Evolutionary conservation across 2,329 filamentous ascomycete species (phyloP).

Genomic region (Emmonsiellopsis sp.): DNA sequence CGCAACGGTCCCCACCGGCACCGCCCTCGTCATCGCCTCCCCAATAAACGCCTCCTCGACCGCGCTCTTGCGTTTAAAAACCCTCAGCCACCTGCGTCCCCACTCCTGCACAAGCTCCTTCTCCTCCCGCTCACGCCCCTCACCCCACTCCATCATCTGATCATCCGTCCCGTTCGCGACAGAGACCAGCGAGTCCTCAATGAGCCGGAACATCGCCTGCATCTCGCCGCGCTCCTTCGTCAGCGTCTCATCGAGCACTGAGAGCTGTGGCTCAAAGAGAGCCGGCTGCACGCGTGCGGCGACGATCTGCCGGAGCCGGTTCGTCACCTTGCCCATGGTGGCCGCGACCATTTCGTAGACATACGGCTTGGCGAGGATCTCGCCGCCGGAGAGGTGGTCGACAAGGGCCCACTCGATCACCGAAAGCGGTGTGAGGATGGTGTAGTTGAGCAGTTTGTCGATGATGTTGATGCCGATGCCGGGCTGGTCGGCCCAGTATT

Average conservation of each 20-base stretch:
- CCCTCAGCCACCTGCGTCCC: constrained; percentile 77
- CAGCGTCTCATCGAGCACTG: constrained; percentile 56
- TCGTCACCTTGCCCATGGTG: constrained; percentile 83
- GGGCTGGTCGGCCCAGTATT: constrained; percentile 88
- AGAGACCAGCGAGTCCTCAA: constrained; percentile 65
- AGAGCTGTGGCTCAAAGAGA: constrained; percentile 44
- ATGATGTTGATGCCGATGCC: constrained; percentile 87
- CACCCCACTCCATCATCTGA: constrained; percentile 60
- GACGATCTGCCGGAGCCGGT: constrained; percentile 72
- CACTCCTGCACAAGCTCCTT: constrained; percentile 63
- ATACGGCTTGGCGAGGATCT: constrained; percentile 61
- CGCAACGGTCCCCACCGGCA: constrained; percentile 30
- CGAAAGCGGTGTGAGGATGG: constrained; percentile 73
- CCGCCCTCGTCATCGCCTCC: constrained; percentile 44
- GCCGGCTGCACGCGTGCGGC: constrained; percentile 50
- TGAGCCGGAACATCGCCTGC: constrained; percentile 67
- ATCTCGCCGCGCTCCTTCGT: constrained; percentile 63
- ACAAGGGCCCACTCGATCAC: constrained; percentile 86
- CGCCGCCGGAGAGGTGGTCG: constrained; percentile 54
- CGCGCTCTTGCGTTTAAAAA: constrained; percentile 70
- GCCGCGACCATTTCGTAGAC: constrained; percentile 84
- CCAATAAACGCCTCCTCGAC: constrained; percentile 70
- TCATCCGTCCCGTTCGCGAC: constrained; percentile 71
- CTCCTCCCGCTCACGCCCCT: constrained; percentile 40
- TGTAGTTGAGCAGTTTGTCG: constrained; percentile 96